phyloP scores from a whole-genome alignment of 192 early-diverging fungal genomes.

The Oehlia diaphana region DNA sequence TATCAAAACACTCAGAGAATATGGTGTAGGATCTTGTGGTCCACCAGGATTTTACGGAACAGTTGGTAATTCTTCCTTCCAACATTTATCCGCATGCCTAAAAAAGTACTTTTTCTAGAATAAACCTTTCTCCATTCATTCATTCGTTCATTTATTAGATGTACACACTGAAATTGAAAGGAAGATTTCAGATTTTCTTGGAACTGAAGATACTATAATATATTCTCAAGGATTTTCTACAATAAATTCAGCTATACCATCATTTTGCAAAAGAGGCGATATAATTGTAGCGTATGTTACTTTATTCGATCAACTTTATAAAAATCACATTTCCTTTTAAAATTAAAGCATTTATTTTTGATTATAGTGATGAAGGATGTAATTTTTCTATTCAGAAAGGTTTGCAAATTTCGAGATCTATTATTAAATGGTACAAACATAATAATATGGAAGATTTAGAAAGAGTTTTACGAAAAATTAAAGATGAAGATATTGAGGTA shows the following conservation, averaged over 20 bases:
- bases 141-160: constrained; percentile 54
- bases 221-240: constrained; percentile 96
- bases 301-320: background rate
- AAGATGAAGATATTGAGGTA: constrained; percentile 61
- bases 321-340: constrained; percentile 9
- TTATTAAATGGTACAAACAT: constrained; percentile 90
- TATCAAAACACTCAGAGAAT: constrained; percentile 71
- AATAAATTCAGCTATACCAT: constrained; percentile 88
- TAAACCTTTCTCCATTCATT: background rate
- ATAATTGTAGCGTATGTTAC: constrained; percentile 79
- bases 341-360: constrained; percentile 1
- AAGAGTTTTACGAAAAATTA: constrained; percentile 75
- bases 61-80: constrained; percentile 27
- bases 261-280: constrained; percentile 96
- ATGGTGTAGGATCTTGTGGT: constrained; percentile 70
- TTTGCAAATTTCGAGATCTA: constrained; percentile 85
- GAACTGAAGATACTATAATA: constrained; percentile 82
- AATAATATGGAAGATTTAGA: constrained; percentile 97
- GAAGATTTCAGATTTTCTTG: constrained; percentile 81
- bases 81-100: background rate
- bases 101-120: too few relatives aligned
- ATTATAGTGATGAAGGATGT: constrained; percentile 79
- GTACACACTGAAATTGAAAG: constrained; percentile 94
- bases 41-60: constrained; percentile 96
- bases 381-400: constrained; percentile 90